Conservation (phyloP, 2,329 filamentous ascomycete species). For the Cryphonectria japonica region DNA sequence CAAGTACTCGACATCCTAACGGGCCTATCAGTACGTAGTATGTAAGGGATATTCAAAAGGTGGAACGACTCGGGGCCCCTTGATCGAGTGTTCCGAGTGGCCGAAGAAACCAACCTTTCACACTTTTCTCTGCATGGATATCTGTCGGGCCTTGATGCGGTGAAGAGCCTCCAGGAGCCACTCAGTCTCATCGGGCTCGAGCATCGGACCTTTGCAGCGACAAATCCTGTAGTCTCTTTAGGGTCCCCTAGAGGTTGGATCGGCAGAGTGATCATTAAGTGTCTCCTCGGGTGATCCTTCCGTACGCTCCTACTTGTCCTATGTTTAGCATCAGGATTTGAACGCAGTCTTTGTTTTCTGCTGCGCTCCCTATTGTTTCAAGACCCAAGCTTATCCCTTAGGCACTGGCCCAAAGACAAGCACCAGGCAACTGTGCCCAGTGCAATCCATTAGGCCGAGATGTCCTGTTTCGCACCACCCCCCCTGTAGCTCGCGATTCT, state of each 20-base stretch:
- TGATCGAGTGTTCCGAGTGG: constrained; percentile 5
- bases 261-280: not conserved
- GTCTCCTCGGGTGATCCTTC: constrained; percentile 9
- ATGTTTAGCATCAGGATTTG: constrained; percentile 4
- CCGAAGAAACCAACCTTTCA: not conserved
- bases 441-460: not conserved
- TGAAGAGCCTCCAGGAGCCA: constrained; percentile 1
- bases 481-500: not conserved
- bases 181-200: constrained; percentile 1
- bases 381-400: not conserved
- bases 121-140: not conserved
- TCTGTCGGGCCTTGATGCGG: not conserved
- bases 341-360: not conserved
- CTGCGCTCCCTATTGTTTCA: not conserved
- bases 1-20: not conserved
- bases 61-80: not conserved
- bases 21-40: not conserved
- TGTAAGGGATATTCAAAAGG: not conserved
- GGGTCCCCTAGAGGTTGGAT: constrained; percentile 14
- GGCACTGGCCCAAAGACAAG: not conserved
- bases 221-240: not conserved
- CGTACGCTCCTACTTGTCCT: constrained; percentile 3
- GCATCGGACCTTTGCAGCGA: not conserved
- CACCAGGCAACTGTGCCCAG: not conserved
- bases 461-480: not conserved